These are phyloP conservation scores for Epichloe baconii DNA, from an alignment of 2,329 filamentous ascomycete genomes.

Conservation along the genomic window DNA sequence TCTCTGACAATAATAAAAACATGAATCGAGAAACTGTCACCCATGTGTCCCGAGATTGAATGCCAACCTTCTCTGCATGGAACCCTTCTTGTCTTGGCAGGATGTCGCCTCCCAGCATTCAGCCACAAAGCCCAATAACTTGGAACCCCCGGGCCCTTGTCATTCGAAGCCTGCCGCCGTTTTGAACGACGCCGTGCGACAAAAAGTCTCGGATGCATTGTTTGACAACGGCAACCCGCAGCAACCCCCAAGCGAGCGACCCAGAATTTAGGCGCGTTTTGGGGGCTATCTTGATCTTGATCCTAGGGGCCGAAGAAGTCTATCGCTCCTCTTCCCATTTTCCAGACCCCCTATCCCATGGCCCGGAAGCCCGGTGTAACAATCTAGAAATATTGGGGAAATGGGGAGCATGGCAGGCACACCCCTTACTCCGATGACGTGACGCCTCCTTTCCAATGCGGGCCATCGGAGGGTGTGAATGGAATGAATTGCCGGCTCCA, in stretches of 20 bases:
- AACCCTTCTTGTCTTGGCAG: background rate
- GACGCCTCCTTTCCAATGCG: too few species aligned
- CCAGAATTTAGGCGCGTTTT: background rate
- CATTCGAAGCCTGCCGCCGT: background rate
- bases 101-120: background rate
- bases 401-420: too few species aligned
- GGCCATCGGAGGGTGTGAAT: too few species aligned
- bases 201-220: background rate
- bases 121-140: background rate
- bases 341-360: too few species aligned
- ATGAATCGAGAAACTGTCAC: too few species aligned
- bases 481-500: too few species aligned
- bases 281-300: slow-evolving; percentile 1
- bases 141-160: background rate
- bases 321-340: background rate
- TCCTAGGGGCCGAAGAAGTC: background rate
- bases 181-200: background rate
- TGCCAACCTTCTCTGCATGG: too few species aligned
- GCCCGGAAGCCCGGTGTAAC: background rate
- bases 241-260: background rate
- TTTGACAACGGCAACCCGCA: background rate
- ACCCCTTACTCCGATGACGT: too few species aligned
- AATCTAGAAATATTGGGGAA: background rate
- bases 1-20: too few species aligned
- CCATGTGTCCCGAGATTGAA: too few species aligned